A percentile compares a stretch with the other conserved stretches of the same genome.
Evolutionary conservation across 345 rosid genomes (phyloP).

Genomic region (Murraya koenigii): DNA sequence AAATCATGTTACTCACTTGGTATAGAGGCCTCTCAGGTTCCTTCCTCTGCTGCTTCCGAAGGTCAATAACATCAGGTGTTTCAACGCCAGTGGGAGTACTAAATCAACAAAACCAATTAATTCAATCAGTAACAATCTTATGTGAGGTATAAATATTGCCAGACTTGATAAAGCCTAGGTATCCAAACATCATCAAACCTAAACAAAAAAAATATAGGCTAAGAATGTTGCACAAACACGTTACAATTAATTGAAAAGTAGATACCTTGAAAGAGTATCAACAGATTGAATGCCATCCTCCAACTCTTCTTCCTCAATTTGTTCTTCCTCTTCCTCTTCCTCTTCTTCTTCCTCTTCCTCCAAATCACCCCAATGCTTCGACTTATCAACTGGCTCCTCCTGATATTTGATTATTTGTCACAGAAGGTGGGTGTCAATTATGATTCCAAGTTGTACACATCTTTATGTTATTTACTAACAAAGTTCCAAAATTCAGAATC

Average conservation of each 20-base stretch:
- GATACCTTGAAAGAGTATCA: constrained; percentile 92
- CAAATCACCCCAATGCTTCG: constrained; percentile 99
- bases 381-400: constrained; percentile 99
- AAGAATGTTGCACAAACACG: neutral
- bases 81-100: constrained; percentile 99
- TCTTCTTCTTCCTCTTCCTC: constrained; percentile 94
- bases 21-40: constrained; percentile 92
- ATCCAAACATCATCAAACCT: neutral
- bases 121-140: constrained; percentile 1
- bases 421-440: neutral
- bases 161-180: neutral
- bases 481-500: neutral
- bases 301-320: constrained; percentile 86
- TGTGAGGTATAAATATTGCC: neutral
- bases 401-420: constrained; percentile 25
- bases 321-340: constrained; percentile 73
- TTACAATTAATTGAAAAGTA: neutral
- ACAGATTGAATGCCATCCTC: constrained; percentile 91
- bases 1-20: constrained; percentile 51
- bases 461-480: neutral
- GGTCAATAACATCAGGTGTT: constrained; percentile 99
- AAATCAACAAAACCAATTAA: constrained; percentile 12
- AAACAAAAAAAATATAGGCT: neutral
- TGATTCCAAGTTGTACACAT: neutral
- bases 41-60: constrained; percentile 98